Percentiles rank a stretch among this genome's conserved stretches.
Evolutionary conservation across 169 alveolate genomes (phyloP).

Genomic region (Plasmodium vinckei): DNA sequence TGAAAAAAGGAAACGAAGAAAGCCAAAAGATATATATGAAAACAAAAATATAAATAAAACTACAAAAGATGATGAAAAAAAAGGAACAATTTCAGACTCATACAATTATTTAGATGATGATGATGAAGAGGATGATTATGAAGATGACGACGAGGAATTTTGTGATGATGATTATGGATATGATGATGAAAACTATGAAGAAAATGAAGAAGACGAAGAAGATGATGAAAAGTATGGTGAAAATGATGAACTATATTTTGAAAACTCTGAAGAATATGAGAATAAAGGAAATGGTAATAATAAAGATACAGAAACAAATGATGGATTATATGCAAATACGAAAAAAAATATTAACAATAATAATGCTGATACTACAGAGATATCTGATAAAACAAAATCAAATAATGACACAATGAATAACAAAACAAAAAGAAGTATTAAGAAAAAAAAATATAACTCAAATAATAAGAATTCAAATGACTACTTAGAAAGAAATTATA

Average conservation of each 20-base stretch:
- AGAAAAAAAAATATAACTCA: conserved; percentile 33
- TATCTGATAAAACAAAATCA: conserved; percentile 2
- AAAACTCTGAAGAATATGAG: conserved; percentile 3
- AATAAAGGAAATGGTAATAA: conserved; percentile 1
- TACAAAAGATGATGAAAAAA: conserved; percentile 12
- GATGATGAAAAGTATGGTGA: conserved; percentile 30
- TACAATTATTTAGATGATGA: conserved; percentile 21
- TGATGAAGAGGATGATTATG: conserved; percentile 19
- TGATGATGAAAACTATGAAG: conserved; percentile 15
- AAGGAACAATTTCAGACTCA: not conserved
- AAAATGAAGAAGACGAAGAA: conserved; percentile 5
- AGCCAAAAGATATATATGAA: not conserved
- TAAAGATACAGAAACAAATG: not conserved
- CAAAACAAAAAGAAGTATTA: conserved; percentile 26
- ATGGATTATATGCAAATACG: not conserved
- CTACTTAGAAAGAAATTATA: conserved; percentile 17
- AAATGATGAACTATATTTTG: not conserved
- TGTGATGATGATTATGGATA: conserved; percentile 7
- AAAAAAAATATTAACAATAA: not conserved
- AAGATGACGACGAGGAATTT: conserved; percentile 12
- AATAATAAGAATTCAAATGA: conserved; percentile 14
- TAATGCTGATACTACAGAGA: not conserved
- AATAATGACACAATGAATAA: conserved; percentile 1
- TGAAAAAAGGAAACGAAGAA: not conserved
- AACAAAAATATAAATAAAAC: conserved; percentile 3